These are phyloP conservation scores for Acanthamoeba healyi DNA, from an alignment of 208 protist genomes.

Conservation along the genomic window DNA sequence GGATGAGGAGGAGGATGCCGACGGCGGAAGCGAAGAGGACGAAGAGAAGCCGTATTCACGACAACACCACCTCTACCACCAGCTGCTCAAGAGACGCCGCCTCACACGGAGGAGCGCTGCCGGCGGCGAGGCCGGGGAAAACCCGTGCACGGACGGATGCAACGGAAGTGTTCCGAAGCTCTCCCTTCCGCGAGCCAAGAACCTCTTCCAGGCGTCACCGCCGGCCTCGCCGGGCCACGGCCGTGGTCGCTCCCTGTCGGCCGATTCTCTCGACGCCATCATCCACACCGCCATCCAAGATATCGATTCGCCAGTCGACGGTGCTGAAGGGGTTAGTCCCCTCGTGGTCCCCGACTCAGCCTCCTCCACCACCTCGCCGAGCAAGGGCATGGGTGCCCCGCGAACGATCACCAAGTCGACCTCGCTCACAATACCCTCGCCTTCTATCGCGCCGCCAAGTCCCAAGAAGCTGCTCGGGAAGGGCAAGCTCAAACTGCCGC, in stretches of 20 bases:
- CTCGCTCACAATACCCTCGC: conserved; percentile 40
- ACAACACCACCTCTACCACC: conserved; percentile 57
- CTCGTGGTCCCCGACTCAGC: neutral
- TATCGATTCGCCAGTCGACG: neutral
- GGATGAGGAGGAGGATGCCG: neutral
- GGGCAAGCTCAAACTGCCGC: conserved; percentile 58
- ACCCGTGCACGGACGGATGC: conserved; percentile 40
- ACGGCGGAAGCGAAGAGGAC: neutral
- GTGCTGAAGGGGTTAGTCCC: neutral
- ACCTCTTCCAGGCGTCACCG: conserved; percentile 39
- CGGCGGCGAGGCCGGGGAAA: conserved; percentile 37
- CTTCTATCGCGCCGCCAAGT: neutral
- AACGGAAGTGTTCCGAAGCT: conserved; percentile 74
- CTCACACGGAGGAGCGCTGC: conserved; percentile 25
- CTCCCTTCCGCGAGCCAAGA: conserved; percentile 39
- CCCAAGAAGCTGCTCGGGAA: conserved; percentile 54
- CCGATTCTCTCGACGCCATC: conserved; percentile 29
- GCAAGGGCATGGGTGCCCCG: neutral
- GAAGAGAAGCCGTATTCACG: conserved; percentile 32
- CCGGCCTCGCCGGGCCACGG: neutral
- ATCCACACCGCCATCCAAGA: conserved; percentile 9
- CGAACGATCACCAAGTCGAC: conserved; percentile 13
- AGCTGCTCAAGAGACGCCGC: conserved; percentile 68
- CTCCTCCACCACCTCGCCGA: neutral
- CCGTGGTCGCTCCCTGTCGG: conserved; percentile 49